Base-by-base conservation (phyloP, 2,329 filamentous ascomycete species). In the Lasiodiplodia hormozganensis region DNA sequence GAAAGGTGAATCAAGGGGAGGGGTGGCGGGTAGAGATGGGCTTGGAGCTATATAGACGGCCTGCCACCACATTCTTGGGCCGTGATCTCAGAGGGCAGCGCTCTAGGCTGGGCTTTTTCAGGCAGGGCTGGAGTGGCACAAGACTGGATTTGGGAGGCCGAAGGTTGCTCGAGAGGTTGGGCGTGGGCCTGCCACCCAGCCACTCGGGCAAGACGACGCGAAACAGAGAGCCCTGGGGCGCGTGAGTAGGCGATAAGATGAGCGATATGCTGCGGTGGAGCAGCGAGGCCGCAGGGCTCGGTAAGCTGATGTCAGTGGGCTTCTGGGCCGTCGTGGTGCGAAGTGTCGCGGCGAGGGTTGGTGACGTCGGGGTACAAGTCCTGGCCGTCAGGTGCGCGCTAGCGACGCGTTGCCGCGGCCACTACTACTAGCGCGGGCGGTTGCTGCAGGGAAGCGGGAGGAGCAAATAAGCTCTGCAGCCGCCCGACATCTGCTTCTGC, bases 241-340 rank as follows among this genome's bases (percentile, higher is more conserved):
- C 36, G 21, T 60, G 36, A 34, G 25, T 10, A 34, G 25, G 58
- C 31, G 34, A n/a, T 23, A 14, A 36, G 4, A 58, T 16, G n/a
- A 34, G 23, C 16, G 36, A 23, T 18, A n/a, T n/a, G 57, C 57
- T 40, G 60, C 60, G 47, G 43, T 28, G 58, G 18, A 31, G 58
- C 43, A 52, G 43, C 58, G 51, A 7, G 43, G 43, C 43, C 25
- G n/a, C 43, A 52, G 43, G 28, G 18, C 43, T 5, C 60, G 60
- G 60, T 64, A 64, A 64, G 60, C 60, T 64, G 60, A 64, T 64
- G 60, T 64, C 60, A 64, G 60, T 34, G 60, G 60, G 43, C 47
- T 51, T 38, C n/a, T 52, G 28, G 43, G 18, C 28, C n/a, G 60
- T n/a, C 28, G 60, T 64, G 47, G 40, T 64, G 31, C 31, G 38